Conservation (phyloP, 192 early-diverging fungal genomes). For the Coemansia sp. region DNA sequence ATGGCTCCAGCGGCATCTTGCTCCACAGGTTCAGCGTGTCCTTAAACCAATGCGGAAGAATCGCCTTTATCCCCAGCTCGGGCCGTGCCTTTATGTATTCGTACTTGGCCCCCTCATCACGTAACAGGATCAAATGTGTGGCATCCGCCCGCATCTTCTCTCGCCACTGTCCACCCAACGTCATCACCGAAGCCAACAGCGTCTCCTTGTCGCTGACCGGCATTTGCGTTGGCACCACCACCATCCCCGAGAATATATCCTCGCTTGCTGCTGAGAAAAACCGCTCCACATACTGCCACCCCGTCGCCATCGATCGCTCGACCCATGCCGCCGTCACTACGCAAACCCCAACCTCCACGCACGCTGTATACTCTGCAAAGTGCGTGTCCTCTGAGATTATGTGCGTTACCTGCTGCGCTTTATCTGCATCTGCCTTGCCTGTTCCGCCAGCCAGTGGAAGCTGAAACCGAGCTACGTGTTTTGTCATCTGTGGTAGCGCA, state of each 20-base stretch:
- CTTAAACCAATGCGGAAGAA: constrained; percentile 77
- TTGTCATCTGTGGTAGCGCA: constrained; percentile 41
- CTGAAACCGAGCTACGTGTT: constrained; percentile 38
- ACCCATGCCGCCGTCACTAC: constrained; percentile 50
- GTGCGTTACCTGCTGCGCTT: constrained; percentile 26
- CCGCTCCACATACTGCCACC: constrained; percentile 39
- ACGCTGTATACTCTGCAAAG: constrained; percentile 48
- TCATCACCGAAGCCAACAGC: constrained; percentile 45
- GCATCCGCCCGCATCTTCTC: constrained; percentile 42
- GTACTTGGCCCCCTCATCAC: constrained; percentile 47
- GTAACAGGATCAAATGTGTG: constrained; percentile 42
- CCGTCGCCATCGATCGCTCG: constrained; percentile 25
- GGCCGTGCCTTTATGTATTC: constrained; percentile 43
- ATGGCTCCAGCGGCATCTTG: constrained; percentile 54
- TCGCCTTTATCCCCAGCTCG: constrained; percentile 56
- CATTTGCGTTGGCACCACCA: constrained; percentile 40
- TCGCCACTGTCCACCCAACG: constrained; percentile 53
- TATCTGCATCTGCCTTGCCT: not conserved
- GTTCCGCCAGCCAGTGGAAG: constrained; percentile 3
- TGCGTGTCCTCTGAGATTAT: constrained; percentile 42
- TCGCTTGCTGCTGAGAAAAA: constrained; percentile 35
- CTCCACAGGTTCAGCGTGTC: constrained; percentile 59
- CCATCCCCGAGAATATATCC: constrained; percentile 52
- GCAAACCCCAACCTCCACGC: constrained; percentile 24
- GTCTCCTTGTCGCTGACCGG: constrained; percentile 40